Evolutionary conservation across 257 asterid genomes (phyloP).

Genomic region (Oldenlandia corymbosa): DNA sequence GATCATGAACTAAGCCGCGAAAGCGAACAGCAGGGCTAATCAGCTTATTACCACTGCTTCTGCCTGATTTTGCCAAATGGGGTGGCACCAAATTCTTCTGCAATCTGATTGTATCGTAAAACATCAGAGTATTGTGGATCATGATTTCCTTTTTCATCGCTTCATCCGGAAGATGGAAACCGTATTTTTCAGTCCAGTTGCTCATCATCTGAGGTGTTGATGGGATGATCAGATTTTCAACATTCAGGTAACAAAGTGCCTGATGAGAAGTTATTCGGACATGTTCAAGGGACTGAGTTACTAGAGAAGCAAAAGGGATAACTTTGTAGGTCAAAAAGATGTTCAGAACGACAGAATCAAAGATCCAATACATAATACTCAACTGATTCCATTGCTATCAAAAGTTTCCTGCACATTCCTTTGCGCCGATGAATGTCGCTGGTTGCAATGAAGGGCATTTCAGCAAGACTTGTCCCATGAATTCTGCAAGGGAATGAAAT

Average conservation of each 20-base stretch:
- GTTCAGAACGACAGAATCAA: no score
- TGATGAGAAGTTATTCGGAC: constrained; percentile 5
- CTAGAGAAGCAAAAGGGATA: neutral
- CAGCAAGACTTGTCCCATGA: constrained; percentile 50
- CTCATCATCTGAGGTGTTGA: constrained; percentile 27
- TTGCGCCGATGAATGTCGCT: constrained; percentile 30
- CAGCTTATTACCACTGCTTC: constrained; percentile 2
- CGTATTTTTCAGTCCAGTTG: constrained; percentile 33
- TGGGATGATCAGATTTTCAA: constrained; percentile 47
- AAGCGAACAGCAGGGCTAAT: neutral
- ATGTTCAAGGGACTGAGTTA: neutral
- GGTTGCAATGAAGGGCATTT: constrained; percentile 67
- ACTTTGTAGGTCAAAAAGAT: no score
- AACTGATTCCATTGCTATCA: constrained; percentile 50
- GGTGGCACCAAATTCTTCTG: constrained; percentile 30
- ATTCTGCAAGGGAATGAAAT: constrained; percentile 25
- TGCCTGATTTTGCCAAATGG: constrained; percentile 12
- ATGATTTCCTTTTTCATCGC: constrained; percentile 31
- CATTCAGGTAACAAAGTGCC: constrained; percentile 41
- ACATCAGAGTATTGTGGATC: constrained; percentile 39
- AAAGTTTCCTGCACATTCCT: constrained; percentile 53
- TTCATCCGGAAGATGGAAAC: constrained; percentile 19
- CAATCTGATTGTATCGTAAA: constrained; percentile 40
- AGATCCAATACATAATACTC: constrained; percentile 2
- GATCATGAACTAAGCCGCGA: neutral